These are phyloP conservation scores for Monosporascus sp. DNA, from an alignment of 2,329 filamentous ascomycete species.

Conservation along the genomic window DNA sequence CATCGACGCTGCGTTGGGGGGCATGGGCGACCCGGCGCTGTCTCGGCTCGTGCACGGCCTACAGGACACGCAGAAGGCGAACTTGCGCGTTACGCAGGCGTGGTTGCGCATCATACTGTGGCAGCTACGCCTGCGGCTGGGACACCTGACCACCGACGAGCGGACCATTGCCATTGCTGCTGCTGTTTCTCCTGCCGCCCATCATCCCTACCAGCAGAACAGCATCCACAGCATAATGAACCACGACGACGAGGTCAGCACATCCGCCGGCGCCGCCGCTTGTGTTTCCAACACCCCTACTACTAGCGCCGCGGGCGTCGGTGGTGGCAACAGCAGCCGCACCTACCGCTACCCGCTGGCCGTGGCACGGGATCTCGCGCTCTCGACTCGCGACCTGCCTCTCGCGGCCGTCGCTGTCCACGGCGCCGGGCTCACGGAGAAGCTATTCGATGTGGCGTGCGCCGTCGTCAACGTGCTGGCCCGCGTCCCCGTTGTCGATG, in stretches of 20 bases:
- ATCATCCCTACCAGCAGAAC: slow-evolving; percentile 19
- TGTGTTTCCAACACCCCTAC: too few species aligned
- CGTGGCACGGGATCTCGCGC: slow-evolving; percentile 33
- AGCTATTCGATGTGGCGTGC: slow-evolving; percentile 39
- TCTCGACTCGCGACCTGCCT: slow-evolving; percentile 33
- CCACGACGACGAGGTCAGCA: slow-evolving; percentile 3
- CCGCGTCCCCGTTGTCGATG: slow-evolving; percentile 27
- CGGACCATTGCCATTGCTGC: too few species aligned
- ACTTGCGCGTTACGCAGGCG: slow-evolving; percentile 37
- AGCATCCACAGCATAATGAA: not conserved
- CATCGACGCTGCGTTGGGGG: slow-evolving; percentile 31
- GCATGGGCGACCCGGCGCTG: slow-evolving; percentile 11
- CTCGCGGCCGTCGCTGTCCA: slow-evolving; percentile 36
- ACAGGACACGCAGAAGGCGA: slow-evolving; percentile 39
- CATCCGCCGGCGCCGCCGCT: too few species aligned
- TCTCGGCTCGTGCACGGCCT: slow-evolving; percentile 14
- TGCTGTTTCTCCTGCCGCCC: slow-evolving; percentile 1
- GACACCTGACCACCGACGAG: slow-evolving; percentile 26
- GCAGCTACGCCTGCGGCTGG: slow-evolving; percentile 38
- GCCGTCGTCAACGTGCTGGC: slow-evolving; percentile 39
- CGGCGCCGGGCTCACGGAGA: slow-evolving; percentile 41
- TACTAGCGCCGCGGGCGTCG: too few species aligned
- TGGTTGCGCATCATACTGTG: slow-evolving; percentile 41
- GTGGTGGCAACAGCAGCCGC: slow-evolving; percentile 19
- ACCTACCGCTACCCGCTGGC: slow-evolving; percentile 39